Conservation (phyloP, 306 rosid species). For the Fragaria iinumae region DNA sequence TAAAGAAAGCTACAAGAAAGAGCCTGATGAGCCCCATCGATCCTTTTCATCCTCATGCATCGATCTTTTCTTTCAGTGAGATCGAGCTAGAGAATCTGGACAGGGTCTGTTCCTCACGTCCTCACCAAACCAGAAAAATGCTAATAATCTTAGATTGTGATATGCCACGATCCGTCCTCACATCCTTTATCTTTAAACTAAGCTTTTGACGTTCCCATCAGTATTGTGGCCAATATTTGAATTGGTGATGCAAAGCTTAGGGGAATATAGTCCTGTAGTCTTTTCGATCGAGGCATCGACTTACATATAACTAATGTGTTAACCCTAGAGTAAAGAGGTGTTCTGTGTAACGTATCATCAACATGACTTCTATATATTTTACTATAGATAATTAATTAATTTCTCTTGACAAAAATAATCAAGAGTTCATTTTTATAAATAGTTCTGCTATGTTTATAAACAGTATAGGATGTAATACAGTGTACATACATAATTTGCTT, state of each 20-base stretch:
- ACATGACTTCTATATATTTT: too few relatives aligned
- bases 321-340: too few relatives aligned
- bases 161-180: slow-evolving; percentile 61
- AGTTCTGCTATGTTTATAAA: too few relatives aligned
- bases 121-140: slow-evolving; percentile 14
- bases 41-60: neutral
- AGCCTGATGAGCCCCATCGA: neutral
- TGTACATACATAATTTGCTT: too few relatives aligned
- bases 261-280: neutral
- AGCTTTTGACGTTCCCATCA: neutral
- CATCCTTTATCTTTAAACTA: slow-evolving; percentile 13
- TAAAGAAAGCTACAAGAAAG: neutral
- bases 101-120: slow-evolving; percentile 35
- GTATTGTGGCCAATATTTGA: neutral
- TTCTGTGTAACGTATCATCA: too few relatives aligned
- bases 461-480: too few relatives aligned
- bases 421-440: too few relatives aligned
- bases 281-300: too few relatives aligned
- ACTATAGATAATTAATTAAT: too few relatives aligned
- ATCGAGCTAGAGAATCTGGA: slow-evolving; percentile 20
- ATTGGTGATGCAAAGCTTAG: neutral
- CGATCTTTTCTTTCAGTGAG: neutral
- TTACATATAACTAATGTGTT: too few relatives aligned
- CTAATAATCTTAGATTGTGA: slow-evolving; percentile 27
- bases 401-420: too few relatives aligned